phyloP scores from a whole-genome alignment of 2,329 filamentous ascomycete species.

The Beauveria rudraprayagi region DNA sequence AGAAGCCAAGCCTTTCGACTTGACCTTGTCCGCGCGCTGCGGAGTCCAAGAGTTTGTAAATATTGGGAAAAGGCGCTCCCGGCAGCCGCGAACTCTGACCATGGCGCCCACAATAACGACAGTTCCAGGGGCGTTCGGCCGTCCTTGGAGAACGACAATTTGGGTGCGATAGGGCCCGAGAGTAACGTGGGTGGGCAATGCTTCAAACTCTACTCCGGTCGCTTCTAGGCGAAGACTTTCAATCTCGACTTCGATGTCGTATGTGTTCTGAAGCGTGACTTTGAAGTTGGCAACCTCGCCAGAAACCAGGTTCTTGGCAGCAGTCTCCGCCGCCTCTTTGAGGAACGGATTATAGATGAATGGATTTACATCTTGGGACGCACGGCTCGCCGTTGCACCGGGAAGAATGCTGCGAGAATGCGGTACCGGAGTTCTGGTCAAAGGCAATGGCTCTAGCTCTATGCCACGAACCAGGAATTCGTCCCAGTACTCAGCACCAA shows the following conservation, averaged over 20 bases:
- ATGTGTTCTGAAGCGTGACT: conserved; percentile 86
- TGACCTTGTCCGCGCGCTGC: conserved; percentile 63
- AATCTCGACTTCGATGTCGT: conserved; percentile 85
- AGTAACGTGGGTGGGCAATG: conserved; percentile 53
- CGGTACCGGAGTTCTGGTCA: conserved; percentile 54
- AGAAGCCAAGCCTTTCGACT: conserved; percentile 59
- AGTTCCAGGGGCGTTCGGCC: conserved; percentile 56
- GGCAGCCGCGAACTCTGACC: conserved; percentile 73
- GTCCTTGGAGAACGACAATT: conserved; percentile 62
- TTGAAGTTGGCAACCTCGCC: conserved; percentile 70
- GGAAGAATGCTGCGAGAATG: conserved; percentile 52
- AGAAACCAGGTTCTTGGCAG: conserved; percentile 65
- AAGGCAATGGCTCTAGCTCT: conserved; percentile 56
- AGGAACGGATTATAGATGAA: conserved; percentile 95
- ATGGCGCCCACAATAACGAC: conserved; percentile 70
- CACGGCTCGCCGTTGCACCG: conserved; percentile 39
- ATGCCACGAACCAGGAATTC: conserved; percentile 82
- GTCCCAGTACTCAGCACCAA: conserved; percentile 90
- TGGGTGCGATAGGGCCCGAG: conserved; percentile 81
- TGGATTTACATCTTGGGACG: conserved; percentile 62
- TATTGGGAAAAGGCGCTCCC: conserved; percentile 75
- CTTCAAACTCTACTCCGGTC: conserved; percentile 65
- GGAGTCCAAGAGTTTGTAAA: conserved; percentile 71
- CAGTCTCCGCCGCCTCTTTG: conserved; percentile 53
- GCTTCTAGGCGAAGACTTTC: conserved; percentile 71